Percentiles rank a stretch among this genome's conserved stretches.
phyloP scores from a whole-genome alignment of 1,284 basidiomycete genomes.

The Ustilago sp. region DNA sequence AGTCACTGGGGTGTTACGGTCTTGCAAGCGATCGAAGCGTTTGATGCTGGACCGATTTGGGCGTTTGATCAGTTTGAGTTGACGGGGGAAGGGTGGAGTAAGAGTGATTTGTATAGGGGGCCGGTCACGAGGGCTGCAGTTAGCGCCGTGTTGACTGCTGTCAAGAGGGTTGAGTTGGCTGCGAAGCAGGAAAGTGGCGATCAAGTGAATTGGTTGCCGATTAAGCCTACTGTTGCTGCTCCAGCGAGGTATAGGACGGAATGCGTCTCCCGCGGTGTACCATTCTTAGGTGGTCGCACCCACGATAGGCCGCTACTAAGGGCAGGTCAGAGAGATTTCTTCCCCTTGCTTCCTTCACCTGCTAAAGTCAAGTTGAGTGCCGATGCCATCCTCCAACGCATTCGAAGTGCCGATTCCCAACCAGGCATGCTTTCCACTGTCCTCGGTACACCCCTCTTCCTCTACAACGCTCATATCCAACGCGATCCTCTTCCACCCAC shows the following conservation, averaged over 20 bases:
- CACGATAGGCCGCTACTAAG: conserved; percentile 70
- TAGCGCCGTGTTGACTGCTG: conserved; percentile 69
- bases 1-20: conserved; percentile 72
- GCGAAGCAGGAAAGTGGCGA: conserved; percentile 7
- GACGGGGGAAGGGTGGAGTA: conserved; percentile 50
- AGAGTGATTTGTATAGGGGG: conserved; percentile 71
- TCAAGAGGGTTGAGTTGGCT: conserved; percentile 64
- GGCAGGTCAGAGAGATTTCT: conserved; percentile 67
- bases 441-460: conserved; percentile 67
- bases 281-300: conserved; percentile 70
- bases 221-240: conserved; percentile 23
- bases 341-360: conserved; percentile 15
- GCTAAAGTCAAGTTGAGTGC: conserved; percentile 64
- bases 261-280: conserved; percentile 64
- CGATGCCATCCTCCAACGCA: conserved; percentile 68
- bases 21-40: conserved; percentile 71
- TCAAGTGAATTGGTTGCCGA: conserved; percentile 9
- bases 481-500: conserved; percentile 45
- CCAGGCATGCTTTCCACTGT: conserved; percentile 71
- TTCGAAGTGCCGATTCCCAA: conserved; percentile 71
- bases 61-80: conserved; percentile 72
- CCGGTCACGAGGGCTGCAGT: conserved; percentile 70
- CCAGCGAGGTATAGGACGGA: conserved; percentile 38
- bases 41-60: conserved; percentile 72
- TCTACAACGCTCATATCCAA: conserved; percentile 71